Evolutionary conservation across 257 asterid genomes (phyloP).

Genomic region (Prunella vulgaris): DNA sequence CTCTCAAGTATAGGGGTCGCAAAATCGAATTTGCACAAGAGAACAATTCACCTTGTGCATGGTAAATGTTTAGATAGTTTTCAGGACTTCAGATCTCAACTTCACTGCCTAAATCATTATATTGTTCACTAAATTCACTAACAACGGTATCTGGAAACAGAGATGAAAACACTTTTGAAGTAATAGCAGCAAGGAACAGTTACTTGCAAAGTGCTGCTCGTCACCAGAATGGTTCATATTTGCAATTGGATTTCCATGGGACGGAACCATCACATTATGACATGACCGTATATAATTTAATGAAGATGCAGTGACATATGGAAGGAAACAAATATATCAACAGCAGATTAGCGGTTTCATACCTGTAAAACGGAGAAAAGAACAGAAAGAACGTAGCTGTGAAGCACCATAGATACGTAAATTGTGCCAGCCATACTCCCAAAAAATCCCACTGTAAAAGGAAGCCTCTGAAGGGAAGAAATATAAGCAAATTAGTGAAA

Average conservation of each 20-base stretch:
- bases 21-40: neutral
- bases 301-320: neutral
- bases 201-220: neutral
- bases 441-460: slow-evolving; percentile 62
- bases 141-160: neutral
- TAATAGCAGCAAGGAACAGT: neutral
- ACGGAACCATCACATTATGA: neutral
- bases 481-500: slow-evolving; percentile 1
- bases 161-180: neutral
- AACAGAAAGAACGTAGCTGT: slow-evolving; percentile 75
- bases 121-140: neutral
- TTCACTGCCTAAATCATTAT: neutral
- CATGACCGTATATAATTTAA: neutral
- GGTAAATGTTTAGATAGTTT: neutral
- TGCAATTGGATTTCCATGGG: neutral
- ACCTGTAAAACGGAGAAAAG: slow-evolving; percentile 81
- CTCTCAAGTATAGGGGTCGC: neutral
- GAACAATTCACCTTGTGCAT: neutral
- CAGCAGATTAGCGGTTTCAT: slow-evolving; percentile 1
- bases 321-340: neutral
- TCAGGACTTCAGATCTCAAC: neutral
- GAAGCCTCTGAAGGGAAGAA: slow-evolving; percentile 56
- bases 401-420: slow-evolving; percentile 83
- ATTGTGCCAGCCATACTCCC: slow-evolving; percentile 78
- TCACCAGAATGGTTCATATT: neutral